phyloP scores from a whole-genome alignment of 192 early-diverging fungal genomes.

The Coemansia sp. region DNA sequence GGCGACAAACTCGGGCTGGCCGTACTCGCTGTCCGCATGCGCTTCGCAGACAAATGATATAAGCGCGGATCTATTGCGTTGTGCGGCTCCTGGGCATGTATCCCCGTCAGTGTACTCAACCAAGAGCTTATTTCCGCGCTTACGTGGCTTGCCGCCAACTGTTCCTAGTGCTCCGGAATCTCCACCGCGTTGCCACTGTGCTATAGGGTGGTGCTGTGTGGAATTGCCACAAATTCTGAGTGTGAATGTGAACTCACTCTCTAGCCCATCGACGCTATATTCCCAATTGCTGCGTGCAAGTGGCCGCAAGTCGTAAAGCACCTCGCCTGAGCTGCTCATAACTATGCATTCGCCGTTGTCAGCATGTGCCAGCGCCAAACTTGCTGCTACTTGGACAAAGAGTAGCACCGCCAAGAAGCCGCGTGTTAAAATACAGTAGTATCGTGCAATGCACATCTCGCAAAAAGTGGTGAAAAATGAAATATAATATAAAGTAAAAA shows the following conservation, averaged over 20 bases:
- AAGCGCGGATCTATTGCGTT: conserved; percentile 36
- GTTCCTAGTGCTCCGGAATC: conserved; percentile 30
- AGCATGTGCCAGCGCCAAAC: background rate
- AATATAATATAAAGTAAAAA: background rate
- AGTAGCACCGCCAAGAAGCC: conserved; percentile 7
- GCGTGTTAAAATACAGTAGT: background rate
- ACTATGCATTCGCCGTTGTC: conserved; percentile 7
- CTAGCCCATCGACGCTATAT: conserved; percentile 31
- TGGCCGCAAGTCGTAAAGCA: conserved; percentile 47
- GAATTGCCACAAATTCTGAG: conserved; percentile 45
- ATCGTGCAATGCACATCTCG: background rate
- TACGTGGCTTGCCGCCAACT: conserved; percentile 15
- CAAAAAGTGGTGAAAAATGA: conserved; percentile 7
- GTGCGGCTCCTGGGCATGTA: conserved; percentile 24
- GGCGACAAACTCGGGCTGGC: conserved; percentile 48
- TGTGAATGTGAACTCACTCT: conserved; percentile 40
- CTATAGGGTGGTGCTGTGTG: conserved; percentile 4
- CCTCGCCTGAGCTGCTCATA: background rate
- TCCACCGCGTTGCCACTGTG: conserved; percentile 23
- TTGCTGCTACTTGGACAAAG: background rate
- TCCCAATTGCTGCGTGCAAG: conserved; percentile 1
- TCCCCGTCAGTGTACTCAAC: conserved; percentile 51
- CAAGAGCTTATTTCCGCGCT: conserved; percentile 45
- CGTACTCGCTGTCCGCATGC: conserved; percentile 13
- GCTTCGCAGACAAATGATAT: conserved; percentile 51